Percentiles rank a stretch among this genome's conserved stretches.
Evolutionary conservation across 768 basidiomycete species (phyloP).

Genomic region (Tricholoma saponaceum): DNA sequence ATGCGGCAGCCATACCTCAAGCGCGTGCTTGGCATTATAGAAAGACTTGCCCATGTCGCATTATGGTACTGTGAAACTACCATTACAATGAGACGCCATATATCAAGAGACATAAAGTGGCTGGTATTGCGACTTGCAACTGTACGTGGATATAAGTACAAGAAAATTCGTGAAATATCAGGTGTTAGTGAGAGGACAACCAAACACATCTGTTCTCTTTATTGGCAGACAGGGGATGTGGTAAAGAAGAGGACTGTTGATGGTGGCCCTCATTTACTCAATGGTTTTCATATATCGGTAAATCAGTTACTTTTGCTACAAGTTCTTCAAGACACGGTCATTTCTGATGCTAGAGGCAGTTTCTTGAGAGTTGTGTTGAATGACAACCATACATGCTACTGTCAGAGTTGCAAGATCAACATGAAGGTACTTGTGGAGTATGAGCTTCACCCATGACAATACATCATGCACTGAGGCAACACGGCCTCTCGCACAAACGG

Average conservation of each 20-base stretch:
- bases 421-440: conserved; percentile 11
- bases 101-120: neutral
- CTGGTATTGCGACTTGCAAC: conserved; percentile 1
- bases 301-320: neutral
- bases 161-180: neutral
- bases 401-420: conserved; percentile 13
- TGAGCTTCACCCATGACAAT: conserved; percentile 12
- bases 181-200: conserved; percentile 2
- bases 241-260: neutral
- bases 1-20: neutral
- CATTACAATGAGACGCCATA: neutral
- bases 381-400: conserved; percentile 15
- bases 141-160: conserved; percentile 1
- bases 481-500: conserved; percentile 15
- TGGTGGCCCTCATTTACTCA: neutral
- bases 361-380: conserved; percentile 12
- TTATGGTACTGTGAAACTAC: neutral
- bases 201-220: conserved; percentile 1
- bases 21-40: neutral
- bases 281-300: conserved; percentile 1
- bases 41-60: neutral
- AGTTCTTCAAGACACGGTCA: neutral
- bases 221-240: neutral
- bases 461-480: conserved; percentile 10
- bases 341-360: conserved; percentile 6